Percentiles rank a stretch among this genome's conserved stretches.
Evolutionary conservation across 2,329 filamentous ascomycete genomes (phyloP).

Genomic region (Westerdykella ornata): DNA sequence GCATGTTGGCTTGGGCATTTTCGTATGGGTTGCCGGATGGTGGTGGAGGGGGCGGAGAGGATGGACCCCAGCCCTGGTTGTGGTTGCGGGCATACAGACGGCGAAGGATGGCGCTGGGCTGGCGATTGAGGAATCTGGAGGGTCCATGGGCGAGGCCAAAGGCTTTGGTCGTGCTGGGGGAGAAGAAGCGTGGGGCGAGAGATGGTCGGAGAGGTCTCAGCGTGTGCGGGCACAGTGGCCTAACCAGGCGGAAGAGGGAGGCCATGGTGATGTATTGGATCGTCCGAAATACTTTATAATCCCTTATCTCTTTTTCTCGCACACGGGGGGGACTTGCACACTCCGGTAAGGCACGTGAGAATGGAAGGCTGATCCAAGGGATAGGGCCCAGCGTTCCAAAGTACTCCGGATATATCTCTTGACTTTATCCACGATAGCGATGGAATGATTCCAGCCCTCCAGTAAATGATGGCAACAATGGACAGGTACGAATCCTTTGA

Average conservation of each 20-base stretch:
- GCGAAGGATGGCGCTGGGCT: background rate
- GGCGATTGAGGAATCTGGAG: constrained; percentile 16
- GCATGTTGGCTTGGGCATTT: constrained; percentile 8
- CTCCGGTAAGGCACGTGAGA: too few relatives aligned
- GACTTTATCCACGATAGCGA: too few relatives aligned
- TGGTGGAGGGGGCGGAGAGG: background rate
- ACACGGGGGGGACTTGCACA: too few relatives aligned
- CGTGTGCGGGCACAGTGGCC: constrained; percentile 8
- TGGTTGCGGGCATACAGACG: background rate
- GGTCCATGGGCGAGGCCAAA: constrained; percentile 5
- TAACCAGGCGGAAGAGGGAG: constrained; percentile 10
- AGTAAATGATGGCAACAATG: too few relatives aligned
- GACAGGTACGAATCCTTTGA: too few relatives aligned
- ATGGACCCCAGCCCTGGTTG: background rate
- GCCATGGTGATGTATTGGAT: too few relatives aligned
- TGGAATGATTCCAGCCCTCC: too few relatives aligned
- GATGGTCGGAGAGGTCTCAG: constrained; percentile 1
- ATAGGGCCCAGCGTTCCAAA: too few relatives aligned
- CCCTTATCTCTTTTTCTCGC: too few relatives aligned
- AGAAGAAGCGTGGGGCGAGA: background rate
- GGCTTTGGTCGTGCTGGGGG: background rate
- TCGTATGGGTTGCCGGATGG: background rate
- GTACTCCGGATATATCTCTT: too few relatives aligned
- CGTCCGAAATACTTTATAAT: too few relatives aligned
- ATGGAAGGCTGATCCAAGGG: too few relatives aligned